These are phyloP conservation scores for Psilocybe azurescens DNA, from an alignment of 768 basidiomycete genomes.

Conservation along the genomic window DNA sequence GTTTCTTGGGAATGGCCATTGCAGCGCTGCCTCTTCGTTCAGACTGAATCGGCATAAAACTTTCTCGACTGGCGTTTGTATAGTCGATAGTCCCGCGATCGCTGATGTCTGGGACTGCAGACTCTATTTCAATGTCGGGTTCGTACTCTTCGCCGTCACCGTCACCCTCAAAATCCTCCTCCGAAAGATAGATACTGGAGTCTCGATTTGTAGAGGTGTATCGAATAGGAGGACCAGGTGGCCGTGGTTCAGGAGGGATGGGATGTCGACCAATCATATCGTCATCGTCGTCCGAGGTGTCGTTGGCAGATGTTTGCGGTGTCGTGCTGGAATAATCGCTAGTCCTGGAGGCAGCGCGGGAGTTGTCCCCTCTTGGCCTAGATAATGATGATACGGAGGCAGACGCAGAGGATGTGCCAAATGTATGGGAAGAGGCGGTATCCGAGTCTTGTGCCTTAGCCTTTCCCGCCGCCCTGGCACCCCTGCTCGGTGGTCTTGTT, in stretches of 20 bases:
- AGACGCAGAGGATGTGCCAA: conserved; percentile 51
- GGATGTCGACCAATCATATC: conserved; percentile 38
- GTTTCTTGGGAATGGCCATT: conserved; percentile 58
- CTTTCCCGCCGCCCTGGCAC: conserved; percentile 16
- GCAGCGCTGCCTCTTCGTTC: conserved; percentile 61
- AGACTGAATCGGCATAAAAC: conserved; percentile 14
- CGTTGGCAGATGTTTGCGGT: conserved; percentile 40
- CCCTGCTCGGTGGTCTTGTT: conserved; percentile 8
- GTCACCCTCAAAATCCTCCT: conserved; percentile 33
- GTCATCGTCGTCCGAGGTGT: conserved; percentile 42
- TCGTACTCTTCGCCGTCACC: conserved; percentile 52
- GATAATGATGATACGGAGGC: conserved; percentile 50
- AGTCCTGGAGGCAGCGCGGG: conserved; percentile 26
- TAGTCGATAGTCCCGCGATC: conserved; percentile 28
- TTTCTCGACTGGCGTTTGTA: conserved; percentile 24
- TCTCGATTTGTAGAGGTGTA: conserved; percentile 17
- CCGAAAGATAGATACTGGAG: conserved; percentile 31
- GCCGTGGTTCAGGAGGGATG: conserved; percentile 27
- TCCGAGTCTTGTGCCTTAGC: conserved; percentile 35
- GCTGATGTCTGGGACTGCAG: conserved; percentile 39
- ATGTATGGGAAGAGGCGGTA: conserved; percentile 53
- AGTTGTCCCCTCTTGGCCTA: conserved; percentile 33
- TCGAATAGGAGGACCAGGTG: background rate
- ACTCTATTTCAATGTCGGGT: conserved; percentile 48
- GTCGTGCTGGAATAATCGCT: conserved; percentile 36